phyloP scores from a whole-genome alignment of 2,329 filamentous ascomycete species.

The Botrytis medusae region DNA sequence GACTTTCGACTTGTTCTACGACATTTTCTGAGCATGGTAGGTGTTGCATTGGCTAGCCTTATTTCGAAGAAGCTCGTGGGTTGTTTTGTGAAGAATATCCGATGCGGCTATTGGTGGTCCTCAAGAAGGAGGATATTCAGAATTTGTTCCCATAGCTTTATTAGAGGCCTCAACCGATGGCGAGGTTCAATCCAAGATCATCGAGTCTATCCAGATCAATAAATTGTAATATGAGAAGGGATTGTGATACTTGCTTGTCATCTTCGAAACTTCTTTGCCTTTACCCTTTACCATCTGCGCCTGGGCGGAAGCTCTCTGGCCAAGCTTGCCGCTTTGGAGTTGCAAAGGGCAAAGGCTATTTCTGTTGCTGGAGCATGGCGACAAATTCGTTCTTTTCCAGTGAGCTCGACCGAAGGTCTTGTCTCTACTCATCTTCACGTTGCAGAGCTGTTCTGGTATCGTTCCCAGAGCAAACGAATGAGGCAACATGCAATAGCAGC shows the following conservation, averaged over 20 bases:
- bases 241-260: background rate
- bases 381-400: background rate
- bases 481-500: background rate
- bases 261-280: constrained; percentile 6
- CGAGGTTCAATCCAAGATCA: constrained; percentile 39
- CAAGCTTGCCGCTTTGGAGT: constrained; percentile 32
- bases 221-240: background rate
- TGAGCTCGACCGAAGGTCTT: background rate
- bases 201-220: background rate
- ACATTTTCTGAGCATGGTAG: background rate
- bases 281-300: constrained; percentile 19
- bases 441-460: background rate
- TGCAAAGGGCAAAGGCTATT: background rate
- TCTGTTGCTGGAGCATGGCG: background rate
- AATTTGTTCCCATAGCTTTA: too few relatives aligned
- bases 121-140: too few relatives aligned
- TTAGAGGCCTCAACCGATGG: too few relatives aligned
- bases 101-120: too few relatives aligned
- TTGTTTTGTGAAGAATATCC: too few relatives aligned
- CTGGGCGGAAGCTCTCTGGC: constrained; percentile 13
- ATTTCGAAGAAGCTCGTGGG: too few relatives aligned
- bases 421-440: background rate
- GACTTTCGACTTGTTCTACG: background rate
- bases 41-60: too few relatives aligned
- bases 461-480: background rate